Percentiles rank a stretch among this genome's conserved stretches.
phyloP scores from a whole-genome alignment of 768 basidiomycete genomes.

The Pisolithus sp. region DNA sequence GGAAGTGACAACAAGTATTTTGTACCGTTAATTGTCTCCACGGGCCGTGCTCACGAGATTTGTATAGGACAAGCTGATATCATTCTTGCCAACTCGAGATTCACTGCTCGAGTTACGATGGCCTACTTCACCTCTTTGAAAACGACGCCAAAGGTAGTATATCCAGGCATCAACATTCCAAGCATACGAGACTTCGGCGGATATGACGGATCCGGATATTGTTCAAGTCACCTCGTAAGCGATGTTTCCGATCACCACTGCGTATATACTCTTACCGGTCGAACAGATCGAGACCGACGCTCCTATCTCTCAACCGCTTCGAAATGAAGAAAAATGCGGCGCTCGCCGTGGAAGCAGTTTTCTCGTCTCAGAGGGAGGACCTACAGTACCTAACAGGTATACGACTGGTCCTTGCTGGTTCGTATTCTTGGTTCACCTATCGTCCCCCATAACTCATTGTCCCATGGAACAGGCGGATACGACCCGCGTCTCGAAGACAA shows the following conservation, averaged over 20 bases:
- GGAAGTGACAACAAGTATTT: slow-evolving; percentile 79
- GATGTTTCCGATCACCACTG: background rate
- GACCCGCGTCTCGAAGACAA: slow-evolving; percentile 87
- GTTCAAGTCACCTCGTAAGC: slow-evolving; percentile 52
- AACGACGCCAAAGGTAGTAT: slow-evolving; percentile 69
- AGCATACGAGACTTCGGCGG: slow-evolving; percentile 51
- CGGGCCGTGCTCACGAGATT: background rate
- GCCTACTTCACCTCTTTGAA: slow-evolving; percentile 66
- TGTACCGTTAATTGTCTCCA: slow-evolving; percentile 3
- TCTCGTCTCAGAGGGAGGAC: slow-evolving; percentile 41
- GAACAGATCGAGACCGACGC: slow-evolving; percentile 53
- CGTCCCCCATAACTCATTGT: background rate
- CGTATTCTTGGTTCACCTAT: slow-evolving; percentile 5
- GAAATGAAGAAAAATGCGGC: slow-evolving; percentile 91
- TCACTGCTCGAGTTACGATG: slow-evolving; percentile 78
- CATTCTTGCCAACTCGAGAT: slow-evolving; percentile 86
- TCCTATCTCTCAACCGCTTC: slow-evolving; percentile 89
- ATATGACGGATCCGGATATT: slow-evolving; percentile 45
- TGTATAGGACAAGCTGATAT: slow-evolving; percentile 77
- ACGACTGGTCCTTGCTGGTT: slow-evolving; percentile 78
- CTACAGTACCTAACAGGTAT: slow-evolving; percentile 29
- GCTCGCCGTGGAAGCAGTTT: slow-evolving; percentile 77
- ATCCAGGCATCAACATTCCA: slow-evolving; percentile 88
- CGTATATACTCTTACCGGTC: slow-evolving; percentile 17
- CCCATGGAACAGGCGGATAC: slow-evolving; percentile 62